A percentile compares a stretch with the other conserved stretches of the same genome.
Conservation (phyloP, 345 rosid genomes). For the Gossypium australe region DNA sequence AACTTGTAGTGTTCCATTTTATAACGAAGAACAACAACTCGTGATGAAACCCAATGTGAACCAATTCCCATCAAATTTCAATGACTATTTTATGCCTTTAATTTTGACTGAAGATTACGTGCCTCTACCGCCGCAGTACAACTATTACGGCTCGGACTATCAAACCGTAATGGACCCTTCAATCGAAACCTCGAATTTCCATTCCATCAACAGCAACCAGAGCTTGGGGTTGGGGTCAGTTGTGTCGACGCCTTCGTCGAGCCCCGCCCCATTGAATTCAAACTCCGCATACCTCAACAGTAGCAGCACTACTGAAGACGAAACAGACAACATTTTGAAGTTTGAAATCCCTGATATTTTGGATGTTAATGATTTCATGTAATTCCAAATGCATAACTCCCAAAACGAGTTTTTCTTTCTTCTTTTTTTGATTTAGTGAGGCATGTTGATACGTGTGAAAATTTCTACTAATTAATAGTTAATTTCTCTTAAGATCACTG, state of each 20-base stretch:
- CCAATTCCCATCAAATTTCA: conserved; percentile 17
- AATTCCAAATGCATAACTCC: conserved; percentile 15
- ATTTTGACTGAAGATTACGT: conserved; percentile 28
- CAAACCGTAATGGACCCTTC: conserved; percentile 34
- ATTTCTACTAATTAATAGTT: conserved; percentile 4
- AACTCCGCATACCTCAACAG: conserved; percentile 38
- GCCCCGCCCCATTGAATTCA: conserved; percentile 57
- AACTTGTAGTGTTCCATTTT: conserved; percentile 24
- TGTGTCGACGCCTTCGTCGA: conserved; percentile 55
- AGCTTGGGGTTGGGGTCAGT: conserved; percentile 44
- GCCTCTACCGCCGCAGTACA: conserved; percentile 13
- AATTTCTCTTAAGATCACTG: conserved; percentile 7
- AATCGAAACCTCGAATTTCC: conserved; percentile 20
- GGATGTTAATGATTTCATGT: conserved; percentile 54
- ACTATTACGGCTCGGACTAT: conserved; percentile 12
- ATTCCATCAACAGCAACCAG: conserved; percentile 25
- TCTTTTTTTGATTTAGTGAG: background rate
- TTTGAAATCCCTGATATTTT: conserved; percentile 55
- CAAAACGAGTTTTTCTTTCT: background rate
- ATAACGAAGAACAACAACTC: conserved; percentile 25
- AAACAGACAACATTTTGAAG: conserved; percentile 52
- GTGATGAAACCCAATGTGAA: conserved; percentile 18
- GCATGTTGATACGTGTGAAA: conserved; percentile 13
- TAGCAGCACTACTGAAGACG: conserved; percentile 58
- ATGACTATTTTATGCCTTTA: conserved; percentile 25